Percentiles rank a stretch among this genome's conserved stretches.
Evolutionary conservation across 1,284 basidiomycete genomes (phyloP).

Genomic region (Ceratobasidium sp.): DNA sequence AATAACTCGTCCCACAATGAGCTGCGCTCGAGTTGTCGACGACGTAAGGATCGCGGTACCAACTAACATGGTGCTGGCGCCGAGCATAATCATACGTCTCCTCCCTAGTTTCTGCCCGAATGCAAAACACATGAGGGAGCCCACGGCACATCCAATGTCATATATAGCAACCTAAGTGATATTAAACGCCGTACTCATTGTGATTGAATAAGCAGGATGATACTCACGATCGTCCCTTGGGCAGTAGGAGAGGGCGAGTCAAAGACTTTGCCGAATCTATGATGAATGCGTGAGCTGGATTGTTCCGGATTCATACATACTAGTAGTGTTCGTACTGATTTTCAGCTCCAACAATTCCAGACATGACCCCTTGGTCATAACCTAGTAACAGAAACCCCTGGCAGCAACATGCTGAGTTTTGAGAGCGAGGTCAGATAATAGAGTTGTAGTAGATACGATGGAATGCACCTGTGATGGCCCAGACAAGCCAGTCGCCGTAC

Average conservation of each 20-base stretch:
- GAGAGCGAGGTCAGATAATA: background rate
- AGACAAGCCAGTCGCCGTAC: constrained; percentile 55
- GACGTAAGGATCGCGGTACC: constrained; percentile 39
- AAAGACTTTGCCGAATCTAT: constrained; percentile 60
- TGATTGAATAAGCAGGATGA: constrained; percentile 12
- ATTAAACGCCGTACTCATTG: background rate
- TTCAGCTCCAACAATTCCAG: constrained; percentile 58
- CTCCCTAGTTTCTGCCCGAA: constrained; percentile 36
- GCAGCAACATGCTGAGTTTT: constrained; percentile 59
- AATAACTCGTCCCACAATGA: constrained; percentile 28
- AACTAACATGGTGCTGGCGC: constrained; percentile 33
- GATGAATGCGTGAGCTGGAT: background rate
- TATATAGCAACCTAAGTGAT: constrained; percentile 53
- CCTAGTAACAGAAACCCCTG: constrained; percentile 63
- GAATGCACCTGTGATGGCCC: constrained; percentile 61
- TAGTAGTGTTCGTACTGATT: constrained; percentile 13
- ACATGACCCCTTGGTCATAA: constrained; percentile 65
- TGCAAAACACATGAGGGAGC: constrained; percentile 32
- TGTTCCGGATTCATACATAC: no score
- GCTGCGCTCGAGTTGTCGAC: constrained; percentile 31
- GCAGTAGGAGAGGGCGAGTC: constrained; percentile 59
- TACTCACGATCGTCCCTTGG: constrained; percentile 61
- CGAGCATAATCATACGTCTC: constrained; percentile 43
- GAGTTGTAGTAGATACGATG: background rate
- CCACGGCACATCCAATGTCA: constrained; percentile 45